Conservation (phyloP, 164 flowering plant genomes). For the Magnolia kwangsiensis region DNA sequence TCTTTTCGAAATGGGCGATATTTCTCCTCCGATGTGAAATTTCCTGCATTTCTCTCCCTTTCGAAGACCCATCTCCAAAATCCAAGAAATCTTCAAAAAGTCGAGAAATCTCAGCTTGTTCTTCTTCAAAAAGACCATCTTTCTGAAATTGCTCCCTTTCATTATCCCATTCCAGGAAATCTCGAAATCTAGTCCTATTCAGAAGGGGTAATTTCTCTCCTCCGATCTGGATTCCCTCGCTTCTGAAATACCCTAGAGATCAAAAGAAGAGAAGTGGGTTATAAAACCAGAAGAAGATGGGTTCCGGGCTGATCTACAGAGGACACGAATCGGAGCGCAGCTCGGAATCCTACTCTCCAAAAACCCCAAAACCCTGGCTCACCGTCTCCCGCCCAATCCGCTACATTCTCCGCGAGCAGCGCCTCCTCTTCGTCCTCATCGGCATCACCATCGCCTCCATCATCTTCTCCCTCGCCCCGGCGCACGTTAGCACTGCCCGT, state of each 20-base stretch:
- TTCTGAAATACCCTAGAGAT: background rate
- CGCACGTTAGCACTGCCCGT: background rate
- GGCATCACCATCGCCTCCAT: conserved; percentile 68
- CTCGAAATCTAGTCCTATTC: background rate
- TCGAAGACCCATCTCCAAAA: background rate
- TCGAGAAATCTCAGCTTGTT: background rate
- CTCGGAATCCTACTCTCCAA: conserved; percentile 50
- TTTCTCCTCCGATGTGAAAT: background rate
- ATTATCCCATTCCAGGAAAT: background rate
- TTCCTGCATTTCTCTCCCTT: background rate
- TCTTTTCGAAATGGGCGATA: background rate
- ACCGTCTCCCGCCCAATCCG: conserved; percentile 39
- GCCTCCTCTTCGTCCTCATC: conserved; percentile 62
- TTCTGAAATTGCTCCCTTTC: background rate
- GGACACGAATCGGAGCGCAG: conserved; percentile 50
- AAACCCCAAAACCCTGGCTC: conserved; percentile 62
- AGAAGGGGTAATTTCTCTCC: background rate
- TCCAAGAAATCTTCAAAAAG: background rate
- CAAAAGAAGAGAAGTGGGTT: background rate
- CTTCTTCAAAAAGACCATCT: too few species aligned
- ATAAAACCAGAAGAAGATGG: conserved; percentile 12
- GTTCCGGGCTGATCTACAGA: conserved; percentile 31
- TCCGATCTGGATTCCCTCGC: background rate
- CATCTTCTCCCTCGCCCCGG: conserved; percentile 41
- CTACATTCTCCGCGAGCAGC: conserved; percentile 73